Conservation (phyloP, 306 rosid genomes). For the Morella rubra region DNA sequence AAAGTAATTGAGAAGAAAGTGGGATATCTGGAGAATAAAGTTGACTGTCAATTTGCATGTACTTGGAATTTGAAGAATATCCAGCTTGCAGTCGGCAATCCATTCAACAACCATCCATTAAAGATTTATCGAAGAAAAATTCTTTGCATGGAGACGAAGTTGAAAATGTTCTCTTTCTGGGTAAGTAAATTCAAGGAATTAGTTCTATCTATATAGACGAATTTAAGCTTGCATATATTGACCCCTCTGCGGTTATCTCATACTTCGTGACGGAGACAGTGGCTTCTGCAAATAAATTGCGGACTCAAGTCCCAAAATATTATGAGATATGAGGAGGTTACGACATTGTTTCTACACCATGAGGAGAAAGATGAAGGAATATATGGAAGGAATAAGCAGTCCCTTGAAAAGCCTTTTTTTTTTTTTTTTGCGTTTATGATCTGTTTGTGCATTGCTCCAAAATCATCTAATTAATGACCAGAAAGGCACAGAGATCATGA, state of each 20-base stretch:
- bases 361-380: not conserved
- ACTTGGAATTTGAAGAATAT: slow-evolving; percentile 39
- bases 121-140: not conserved
- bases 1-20: slow-evolving; percentile 35
- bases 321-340: not conserved
- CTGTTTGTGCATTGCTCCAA: not conserved
- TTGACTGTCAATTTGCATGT: slow-evolving; percentile 38
- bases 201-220: too few species aligned
- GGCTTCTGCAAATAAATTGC: not conserved
- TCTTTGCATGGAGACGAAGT: too few species aligned
- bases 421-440: too few species aligned
- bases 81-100: slow-evolving; percentile 8
- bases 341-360: not conserved
- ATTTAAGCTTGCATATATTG: too few species aligned
- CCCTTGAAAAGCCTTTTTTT: not conserved
- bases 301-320: not conserved
- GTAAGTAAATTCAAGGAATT: too few species aligned
- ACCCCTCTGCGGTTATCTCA: too few species aligned
- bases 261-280: not conserved
- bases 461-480: not conserved
- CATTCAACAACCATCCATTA: not conserved
- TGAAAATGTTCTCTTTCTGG: too few species aligned
- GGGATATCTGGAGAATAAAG: slow-evolving; percentile 55
- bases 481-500: not conserved
- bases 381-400: not conserved